Conservation (phyloP, 108 stramenopile genomes). For the Fistulifera solaris region DNA sequence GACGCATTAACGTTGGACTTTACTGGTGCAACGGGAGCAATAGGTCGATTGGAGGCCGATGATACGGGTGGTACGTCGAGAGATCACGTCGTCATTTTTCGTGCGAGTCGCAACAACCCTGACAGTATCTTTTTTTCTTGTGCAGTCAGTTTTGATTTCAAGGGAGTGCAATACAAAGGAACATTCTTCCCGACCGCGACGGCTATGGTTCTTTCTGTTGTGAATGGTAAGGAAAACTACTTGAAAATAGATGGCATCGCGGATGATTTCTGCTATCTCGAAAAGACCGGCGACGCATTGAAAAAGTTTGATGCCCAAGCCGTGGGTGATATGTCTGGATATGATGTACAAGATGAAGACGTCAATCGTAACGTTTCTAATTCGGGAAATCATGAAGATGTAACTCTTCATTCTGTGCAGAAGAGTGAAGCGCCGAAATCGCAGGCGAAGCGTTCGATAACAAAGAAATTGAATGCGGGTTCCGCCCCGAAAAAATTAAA, state of each 20-base stretch:
- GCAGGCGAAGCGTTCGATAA: too few relatives aligned
- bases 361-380: neutral
- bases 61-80: slow-evolving; percentile 13
- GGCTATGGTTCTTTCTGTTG: slow-evolving; percentile 36
- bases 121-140: neutral
- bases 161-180: slow-evolving; percentile 68
- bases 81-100: slow-evolving; percentile 1
- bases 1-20: slow-evolving; percentile 54
- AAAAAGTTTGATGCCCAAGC: slow-evolving; percentile 54
- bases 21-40: slow-evolving; percentile 61
- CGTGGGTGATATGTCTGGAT: slow-evolving; percentile 21
- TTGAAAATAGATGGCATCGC: slow-evolving; percentile 62
- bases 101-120: neutral
- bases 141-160: slow-evolving; percentile 58
- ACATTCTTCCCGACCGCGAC: slow-evolving; percentile 68
- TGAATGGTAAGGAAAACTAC: slow-evolving; percentile 17
- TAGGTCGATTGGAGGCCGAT: slow-evolving; percentile 68
- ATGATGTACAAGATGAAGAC: slow-evolving; percentile 1
- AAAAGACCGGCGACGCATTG: slow-evolving; percentile 51
- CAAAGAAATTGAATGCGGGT: too few relatives aligned
- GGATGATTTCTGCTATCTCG: slow-evolving; percentile 64
- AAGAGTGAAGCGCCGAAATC: too few relatives aligned
- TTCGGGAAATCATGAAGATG: too few relatives aligned
- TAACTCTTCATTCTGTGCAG: too few relatives aligned
- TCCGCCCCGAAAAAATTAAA: too few relatives aligned